A percentile compares a stretch with the other conserved stretches of the same genome.
Evolutionary conservation across 345 rosid species (phyloP).

Genomic region (Carallia brachiata): DNA sequence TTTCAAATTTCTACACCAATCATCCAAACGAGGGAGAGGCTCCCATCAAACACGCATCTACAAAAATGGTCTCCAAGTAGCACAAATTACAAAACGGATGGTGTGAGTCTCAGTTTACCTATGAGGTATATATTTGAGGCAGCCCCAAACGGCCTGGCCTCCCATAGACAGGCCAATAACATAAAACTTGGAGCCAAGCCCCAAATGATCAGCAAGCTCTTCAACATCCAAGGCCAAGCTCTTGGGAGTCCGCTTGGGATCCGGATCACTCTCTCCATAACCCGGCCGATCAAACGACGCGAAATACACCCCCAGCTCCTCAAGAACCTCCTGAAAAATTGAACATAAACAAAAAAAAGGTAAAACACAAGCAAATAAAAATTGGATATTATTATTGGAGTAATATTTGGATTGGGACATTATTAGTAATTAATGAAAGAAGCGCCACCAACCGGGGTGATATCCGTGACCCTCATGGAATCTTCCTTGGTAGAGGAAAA

Average conservation of each 20-base stretch:
- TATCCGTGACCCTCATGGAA: background rate
- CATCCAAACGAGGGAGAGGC: too few species aligned
- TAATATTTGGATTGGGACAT: background rate
- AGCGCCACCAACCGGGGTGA: background rate
- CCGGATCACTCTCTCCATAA: slow-evolving; percentile 32
- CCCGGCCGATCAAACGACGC: slow-evolving; percentile 31
- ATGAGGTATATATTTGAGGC: slow-evolving; percentile 35
- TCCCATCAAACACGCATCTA: too few species aligned
- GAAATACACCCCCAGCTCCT: slow-evolving; percentile 18
- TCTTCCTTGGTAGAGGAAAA: background rate
- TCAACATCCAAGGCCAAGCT: slow-evolving; percentile 29
- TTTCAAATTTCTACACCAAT: too few species aligned
- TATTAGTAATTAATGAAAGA: background rate
- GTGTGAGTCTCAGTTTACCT: background rate
- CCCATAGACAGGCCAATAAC: slow-evolving; percentile 29
- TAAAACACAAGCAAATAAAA: background rate
- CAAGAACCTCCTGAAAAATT: slow-evolving; percentile 12
- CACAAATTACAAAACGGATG: background rate
- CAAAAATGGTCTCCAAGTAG: too few species aligned
- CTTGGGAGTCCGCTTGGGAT: slow-evolving; percentile 18
- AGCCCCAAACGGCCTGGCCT: slow-evolving; percentile 28
- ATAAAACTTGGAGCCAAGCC: slow-evolving; percentile 22
- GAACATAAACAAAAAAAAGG: too few species aligned
- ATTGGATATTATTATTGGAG: too few species aligned
- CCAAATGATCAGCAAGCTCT: slow-evolving; percentile 32